Base-by-base conservation (phyloP, 2,329 filamentous ascomycete genomes). In the Aspergillus texensis region DNA sequence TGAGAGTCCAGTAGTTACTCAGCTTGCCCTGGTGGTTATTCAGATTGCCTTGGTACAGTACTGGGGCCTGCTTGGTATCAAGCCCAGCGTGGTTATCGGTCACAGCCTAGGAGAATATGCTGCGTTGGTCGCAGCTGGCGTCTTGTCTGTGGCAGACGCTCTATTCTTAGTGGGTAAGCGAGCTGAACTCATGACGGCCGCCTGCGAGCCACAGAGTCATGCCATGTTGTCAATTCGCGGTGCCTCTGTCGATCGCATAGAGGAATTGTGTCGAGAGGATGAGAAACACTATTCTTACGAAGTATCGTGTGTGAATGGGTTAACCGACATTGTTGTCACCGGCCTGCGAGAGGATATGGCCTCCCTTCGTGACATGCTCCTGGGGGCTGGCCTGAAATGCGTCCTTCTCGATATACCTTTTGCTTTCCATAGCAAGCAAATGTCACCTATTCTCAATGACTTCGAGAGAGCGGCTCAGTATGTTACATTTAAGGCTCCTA, bases 221-320 rank as follows among this genome's bases (percentile, higher is more conserved):
- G 83, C 84, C 36, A 90, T 90, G 88, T 74, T 90, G 30, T 85
- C 86, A 16, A 84, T 89, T 0, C 74, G 75, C n/a, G 34, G 34
- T 16, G 79, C 73, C 1, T 72, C 77, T 0, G 78, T 83, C 12
- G 64, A 61, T 61, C 50, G 68, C 55, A 66, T 76, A 88, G 63
- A 82, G 52, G 82, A 85, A 24, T 12, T 28, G 10, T 14, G 24
- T 12, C 21, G 21, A 2, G 30, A 41, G 36, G 28, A n/a, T 21
- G 19, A 43, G 32, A 21, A n/a, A 6, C 5, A 16, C 30, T 80
- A 67, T 81, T 81, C 70, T 4, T 68, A 78, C 39, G 83, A 86
- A 68, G 78, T 88, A 64, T 89, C 92, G 19, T 95, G 92, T 79
- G 85, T 93, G 74, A 96, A 96, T 69, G 88, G 89, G 0, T 88